phyloP scores from a whole-genome alignment of 2,329 filamentous ascomycete species.

The Pseudocercospora crystallina region DNA sequence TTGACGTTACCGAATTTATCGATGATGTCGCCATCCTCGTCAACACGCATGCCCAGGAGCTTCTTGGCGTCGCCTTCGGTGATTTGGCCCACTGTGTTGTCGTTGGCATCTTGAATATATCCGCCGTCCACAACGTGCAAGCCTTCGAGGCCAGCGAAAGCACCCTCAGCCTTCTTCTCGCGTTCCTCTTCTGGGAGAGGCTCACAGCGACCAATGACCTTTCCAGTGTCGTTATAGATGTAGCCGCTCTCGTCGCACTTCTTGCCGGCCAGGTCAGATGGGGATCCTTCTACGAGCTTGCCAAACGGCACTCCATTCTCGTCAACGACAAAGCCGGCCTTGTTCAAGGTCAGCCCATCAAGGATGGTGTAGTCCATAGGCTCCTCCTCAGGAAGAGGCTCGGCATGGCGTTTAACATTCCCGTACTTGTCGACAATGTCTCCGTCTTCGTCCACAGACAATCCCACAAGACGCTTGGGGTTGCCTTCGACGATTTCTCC shows the following conservation, averaged over 20 bases:
- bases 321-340: constrained; percentile 60
- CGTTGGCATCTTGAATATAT: constrained; percentile 74
- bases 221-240: constrained; percentile 57
- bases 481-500: constrained; percentile 55
- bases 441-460: constrained; percentile 76
- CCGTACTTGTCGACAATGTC: constrained; percentile 76
- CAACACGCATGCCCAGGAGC: constrained; percentile 58
- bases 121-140: constrained; percentile 68
- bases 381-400: constrained; percentile 52
- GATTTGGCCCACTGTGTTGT: constrained; percentile 60
- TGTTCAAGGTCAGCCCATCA: constrained; percentile 64
- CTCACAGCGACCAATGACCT: constrained; percentile 58
- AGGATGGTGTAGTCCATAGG: constrained; percentile 58
- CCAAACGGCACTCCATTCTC: constrained; percentile 56
- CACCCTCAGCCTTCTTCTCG: constrained; percentile 60
- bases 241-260: constrained; percentile 57
- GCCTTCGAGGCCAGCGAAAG: constrained; percentile 66
- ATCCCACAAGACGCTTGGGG: constrained; percentile 68
- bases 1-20: constrained; percentile 63
- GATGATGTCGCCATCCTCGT: constrained; percentile 63
- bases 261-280: constrained; percentile 57
- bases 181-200: constrained; percentile 59
- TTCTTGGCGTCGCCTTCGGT: constrained; percentile 61
- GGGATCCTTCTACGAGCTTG: constrained; percentile 57
- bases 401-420: constrained; percentile 57